Percentiles rank a stretch among this genome's conserved stretches.
Evolutionary conservation across 306 rosid genomes (phyloP).

Genomic region (Lathyrus oleraceus): DNA sequence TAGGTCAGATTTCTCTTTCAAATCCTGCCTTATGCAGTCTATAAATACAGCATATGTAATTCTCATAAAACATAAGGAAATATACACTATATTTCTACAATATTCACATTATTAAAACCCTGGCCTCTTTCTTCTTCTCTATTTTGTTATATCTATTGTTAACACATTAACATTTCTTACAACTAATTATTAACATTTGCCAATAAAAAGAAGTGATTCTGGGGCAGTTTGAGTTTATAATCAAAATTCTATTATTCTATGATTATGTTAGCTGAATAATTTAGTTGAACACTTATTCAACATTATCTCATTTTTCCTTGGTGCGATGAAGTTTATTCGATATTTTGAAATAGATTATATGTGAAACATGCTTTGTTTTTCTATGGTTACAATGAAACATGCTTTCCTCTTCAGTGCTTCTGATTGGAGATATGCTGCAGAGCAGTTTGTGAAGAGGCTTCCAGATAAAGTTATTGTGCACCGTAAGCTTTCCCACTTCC

Average conservation of each 20-base stretch:
- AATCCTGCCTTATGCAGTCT: too few relatives aligned
- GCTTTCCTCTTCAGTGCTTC: conserved; percentile 3
- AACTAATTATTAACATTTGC: background rate
- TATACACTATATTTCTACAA: too few relatives aligned
- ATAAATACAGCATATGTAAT: too few relatives aligned
- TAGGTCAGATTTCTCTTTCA: too few relatives aligned
- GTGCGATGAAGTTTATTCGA: background rate
- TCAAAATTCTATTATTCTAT: background rate
- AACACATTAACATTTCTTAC: background rate
- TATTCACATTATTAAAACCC: too few relatives aligned
- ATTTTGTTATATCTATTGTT: too few relatives aligned
- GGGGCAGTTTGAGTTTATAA: background rate
- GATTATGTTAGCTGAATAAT: background rate
- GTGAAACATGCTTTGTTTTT: too few relatives aligned
- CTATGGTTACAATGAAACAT: background rate
- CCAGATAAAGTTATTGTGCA: conserved; percentile 26
- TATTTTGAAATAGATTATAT: conserved; percentile 4
- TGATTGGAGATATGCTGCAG: conserved; percentile 25
- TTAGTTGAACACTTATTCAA: conserved; percentile 5
- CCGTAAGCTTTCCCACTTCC: conserved; percentile 1
- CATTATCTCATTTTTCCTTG: background rate
- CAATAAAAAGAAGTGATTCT: background rate
- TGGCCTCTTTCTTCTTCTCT: too few relatives aligned
- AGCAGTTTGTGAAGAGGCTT: conserved; percentile 10
- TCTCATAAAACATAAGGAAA: too few relatives aligned